A percentile compares a stretch with the other conserved stretches of the same genome.
These are phyloP conservation scores for Thelephora terrestris DNA, from an alignment of 1,284 basidiomycete species.

Conservation along the genomic window DNA sequence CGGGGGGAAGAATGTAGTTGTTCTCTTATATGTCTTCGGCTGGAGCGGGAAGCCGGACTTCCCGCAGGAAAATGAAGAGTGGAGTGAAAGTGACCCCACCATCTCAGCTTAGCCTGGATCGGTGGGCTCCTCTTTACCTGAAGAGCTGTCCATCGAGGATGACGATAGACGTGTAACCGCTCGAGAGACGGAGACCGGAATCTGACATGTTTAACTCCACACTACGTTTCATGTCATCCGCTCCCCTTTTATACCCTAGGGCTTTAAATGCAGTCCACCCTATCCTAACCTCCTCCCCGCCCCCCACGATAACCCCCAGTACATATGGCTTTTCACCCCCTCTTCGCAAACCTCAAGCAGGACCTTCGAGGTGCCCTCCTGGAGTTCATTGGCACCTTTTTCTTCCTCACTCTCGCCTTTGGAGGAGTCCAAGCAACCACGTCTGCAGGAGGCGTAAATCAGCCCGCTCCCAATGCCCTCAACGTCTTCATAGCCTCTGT, in stretches of 20 bases:
- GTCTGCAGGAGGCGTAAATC: conserved; percentile 14
- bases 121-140: too few species aligned
- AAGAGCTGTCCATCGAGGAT: too few species aligned
- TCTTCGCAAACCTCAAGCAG: conserved; percentile 13
- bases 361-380: conserved; percentile 38
- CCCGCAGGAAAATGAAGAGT: too few species aligned
- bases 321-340: background rate
- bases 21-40: too few species aligned
- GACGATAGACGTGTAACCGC: too few species aligned
- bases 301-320: background rate
- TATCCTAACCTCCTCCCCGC: background rate
- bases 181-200: too few species aligned
- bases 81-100: too few species aligned
- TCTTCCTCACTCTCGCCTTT: conserved; percentile 53
- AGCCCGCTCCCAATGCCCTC: too few species aligned
- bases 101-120: too few species aligned
- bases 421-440: conserved; percentile 46
- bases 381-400: conserved; percentile 46
- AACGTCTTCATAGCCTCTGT: conserved; percentile 45
- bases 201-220: too few species aligned
- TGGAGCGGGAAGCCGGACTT: too few species aligned
- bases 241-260: background rate
- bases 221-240: background rate
- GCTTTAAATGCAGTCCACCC: background rate
- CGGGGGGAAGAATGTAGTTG: too few species aligned